Base-by-base conservation (phyloP, 164 flowering plant genomes). In the Piper betle region DNA sequence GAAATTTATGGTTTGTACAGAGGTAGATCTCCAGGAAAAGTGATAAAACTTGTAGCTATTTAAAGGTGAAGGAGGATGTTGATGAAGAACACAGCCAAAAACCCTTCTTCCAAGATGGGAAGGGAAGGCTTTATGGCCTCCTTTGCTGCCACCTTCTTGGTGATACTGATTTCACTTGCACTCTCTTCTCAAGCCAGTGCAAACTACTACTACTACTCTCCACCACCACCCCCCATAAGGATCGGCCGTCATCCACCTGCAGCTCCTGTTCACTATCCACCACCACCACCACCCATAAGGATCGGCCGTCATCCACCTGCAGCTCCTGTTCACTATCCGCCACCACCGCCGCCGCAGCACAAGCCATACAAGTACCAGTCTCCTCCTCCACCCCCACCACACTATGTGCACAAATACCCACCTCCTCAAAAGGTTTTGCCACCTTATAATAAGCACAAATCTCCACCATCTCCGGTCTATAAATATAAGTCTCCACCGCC, bases 191-290 rank as follows among this genome's bases (percentile, higher is more conserved):
- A 64, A 58, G 61, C 58, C 41, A 62, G 52, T 53, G 75, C 75
- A 39, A 53, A 68, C 66, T 73, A 69, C 63, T 10, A 20, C 68
- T 55, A 59, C 19, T 71, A 67, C 7, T 63, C 74, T n/a, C 74
- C 74, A 43, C 74, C 74, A 19, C 74, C 74, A 18, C 62, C 66
- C 0, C 17, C 56, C 42, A 53, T 52, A 19, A 16, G 52, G 17
- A 10, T 43, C 12, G 33, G 33, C 2, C 33, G 33, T 25, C 65
- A 60, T 33, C 72, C 72, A 15, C 68, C 68, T 20, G 59, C 66
- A 2, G 48, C 62, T 33, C 62, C 62, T 1, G 39, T 39, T 8
- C 16, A 38, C 33, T 17, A 39, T 6, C 20, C 46, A 12, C 52
- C 62, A 39, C 67, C 67, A 7, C 67, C 61, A 16, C 67, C 65